A percentile compares a stretch with the other conserved stretches of the same genome.
Evolutionary conservation across 108 stramenopile genomes (phyloP).

Genomic region (Cyclotella distinguenda): DNA sequence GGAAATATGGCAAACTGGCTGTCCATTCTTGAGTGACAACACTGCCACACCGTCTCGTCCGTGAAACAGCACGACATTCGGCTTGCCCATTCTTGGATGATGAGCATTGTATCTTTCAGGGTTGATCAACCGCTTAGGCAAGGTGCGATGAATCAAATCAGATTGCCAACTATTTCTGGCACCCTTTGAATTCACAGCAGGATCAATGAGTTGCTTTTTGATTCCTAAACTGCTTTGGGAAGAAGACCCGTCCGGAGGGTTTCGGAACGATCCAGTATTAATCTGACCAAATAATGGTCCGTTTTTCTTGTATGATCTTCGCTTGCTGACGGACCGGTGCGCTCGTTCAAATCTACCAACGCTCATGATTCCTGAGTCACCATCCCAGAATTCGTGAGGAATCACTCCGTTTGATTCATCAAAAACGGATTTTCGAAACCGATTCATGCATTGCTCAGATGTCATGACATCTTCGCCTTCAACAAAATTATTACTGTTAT

Average conservation of each 20-base stretch:
- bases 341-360: slow-evolving; percentile 47
- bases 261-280: slow-evolving; percentile 7
- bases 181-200: background rate
- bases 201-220: background rate
- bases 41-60: slow-evolving; percentile 69
- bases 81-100: slow-evolving; percentile 59
- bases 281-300: slow-evolving; percentile 7
- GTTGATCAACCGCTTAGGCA: slow-evolving; percentile 37
- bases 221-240: slow-evolving; percentile 11
- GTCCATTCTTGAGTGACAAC: slow-evolving; percentile 81
- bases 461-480: slow-evolving; percentile 51
- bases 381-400: slow-evolving; percentile 50
- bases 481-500: slow-evolving; percentile 41
- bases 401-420: slow-evolving; percentile 40
- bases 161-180: slow-evolving; percentile 37
- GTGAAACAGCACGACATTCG: slow-evolving; percentile 72
- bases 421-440: slow-evolving; percentile 44
- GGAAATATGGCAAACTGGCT: slow-evolving; percentile 71
- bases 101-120: slow-evolving; percentile 31
- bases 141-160: slow-evolving; percentile 35
- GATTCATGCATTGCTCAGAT: slow-evolving; percentile 48
- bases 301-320: slow-evolving; percentile 8
- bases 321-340: slow-evolving; percentile 34
- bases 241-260: slow-evolving; percentile 6
- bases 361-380: slow-evolving; percentile 36